Base-by-base conservation (phyloP, 306 rosid species). In the Luffa acutangula region DNA sequence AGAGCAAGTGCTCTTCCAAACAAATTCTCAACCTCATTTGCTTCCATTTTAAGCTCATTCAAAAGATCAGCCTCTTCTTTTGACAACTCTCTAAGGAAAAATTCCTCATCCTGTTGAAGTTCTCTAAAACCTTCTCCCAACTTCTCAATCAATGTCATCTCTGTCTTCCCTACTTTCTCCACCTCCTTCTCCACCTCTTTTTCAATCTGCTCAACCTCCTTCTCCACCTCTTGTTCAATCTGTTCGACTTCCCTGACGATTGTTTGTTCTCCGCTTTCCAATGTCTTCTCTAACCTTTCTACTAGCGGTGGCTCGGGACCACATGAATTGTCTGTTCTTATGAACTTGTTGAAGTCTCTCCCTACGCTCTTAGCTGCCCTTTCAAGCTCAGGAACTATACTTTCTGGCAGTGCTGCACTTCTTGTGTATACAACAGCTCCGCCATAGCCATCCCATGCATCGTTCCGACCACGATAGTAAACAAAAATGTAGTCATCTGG, bases 371-470 rank as follows among this genome's bases (percentile, higher is more conserved):
- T 87, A 0, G 97, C 93, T 48, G 97, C 92, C 45, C 9, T 90
- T 56, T 89, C 88, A 37, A 93, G 96, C 48, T 91, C 94, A 0
- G 96, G 99, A 83, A 95, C 67, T 58, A 91, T 87, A 65, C 87
- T 87, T 82, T 90, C 94, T 4, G 97, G 99, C 84, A 95, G 82
- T 56, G 86, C 90, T 75, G 96, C 83, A 84, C 92, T 93, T 85
- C 94, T 93, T 64, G 99, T 93, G 84, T 95, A 91, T 69, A 95
- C 54, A 34, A 95, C 89, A 43, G 99, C 88, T 51, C 99, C 99
- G 3, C 99, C 99, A 21, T 95, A 93, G 41, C 99, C 99, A 65
- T 95, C 99, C 99, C 97, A 93, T n/a, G 99, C 99, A 82, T 91
- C 99, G 10, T 95, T 95, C 42, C 88, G 87, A 64, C 99, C 97